phyloP scores from a whole-genome alignment of 306 rosid species.

The Quercus ilex region DNA sequence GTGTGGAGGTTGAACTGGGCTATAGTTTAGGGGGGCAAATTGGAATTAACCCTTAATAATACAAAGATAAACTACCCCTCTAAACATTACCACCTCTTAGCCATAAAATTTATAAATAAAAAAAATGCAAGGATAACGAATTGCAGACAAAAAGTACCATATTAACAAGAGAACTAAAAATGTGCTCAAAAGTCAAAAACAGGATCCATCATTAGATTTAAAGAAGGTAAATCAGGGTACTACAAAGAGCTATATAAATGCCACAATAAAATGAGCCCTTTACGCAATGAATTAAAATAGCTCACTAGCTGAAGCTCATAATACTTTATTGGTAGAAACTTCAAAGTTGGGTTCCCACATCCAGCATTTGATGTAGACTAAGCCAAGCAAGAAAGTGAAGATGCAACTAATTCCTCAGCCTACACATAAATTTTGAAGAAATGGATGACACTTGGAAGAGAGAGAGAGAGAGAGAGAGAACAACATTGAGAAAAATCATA shows the following conservation, averaged over 20 bases:
- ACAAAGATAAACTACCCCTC: background rate
- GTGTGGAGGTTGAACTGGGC: too few species aligned
- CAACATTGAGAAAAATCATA: background rate
- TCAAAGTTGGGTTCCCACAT: slow-evolving; percentile 33
- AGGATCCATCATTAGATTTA: background rate
- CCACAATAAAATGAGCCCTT: background rate
- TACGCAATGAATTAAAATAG: slow-evolving; percentile 1
- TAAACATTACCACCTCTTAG: background rate
- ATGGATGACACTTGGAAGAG: too few species aligned
- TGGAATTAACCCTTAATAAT: background rate
- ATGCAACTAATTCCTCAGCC: background rate
- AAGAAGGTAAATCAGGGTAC: background rate
- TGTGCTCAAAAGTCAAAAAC: background rate
- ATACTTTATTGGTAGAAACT: slow-evolving; percentile 45
- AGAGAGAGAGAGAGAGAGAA: too few species aligned
- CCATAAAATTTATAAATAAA: background rate
- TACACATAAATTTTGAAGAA: too few species aligned
- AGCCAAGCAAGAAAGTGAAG: slow-evolving; percentile 45
- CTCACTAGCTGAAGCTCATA: background rate
- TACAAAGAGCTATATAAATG: background rate
- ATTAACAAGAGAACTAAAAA: background rate
- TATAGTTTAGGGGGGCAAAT: too few species aligned
- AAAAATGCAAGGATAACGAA: background rate
- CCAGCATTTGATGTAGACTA: slow-evolving; percentile 29
- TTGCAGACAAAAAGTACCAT: too few species aligned